Evolutionary conservation across 1,284 basidiomycete genomes (phyloP), one percentile per base, ranked within the genome.

Genomic region (Cutaneotrichosporon cavernicola): DNA sequence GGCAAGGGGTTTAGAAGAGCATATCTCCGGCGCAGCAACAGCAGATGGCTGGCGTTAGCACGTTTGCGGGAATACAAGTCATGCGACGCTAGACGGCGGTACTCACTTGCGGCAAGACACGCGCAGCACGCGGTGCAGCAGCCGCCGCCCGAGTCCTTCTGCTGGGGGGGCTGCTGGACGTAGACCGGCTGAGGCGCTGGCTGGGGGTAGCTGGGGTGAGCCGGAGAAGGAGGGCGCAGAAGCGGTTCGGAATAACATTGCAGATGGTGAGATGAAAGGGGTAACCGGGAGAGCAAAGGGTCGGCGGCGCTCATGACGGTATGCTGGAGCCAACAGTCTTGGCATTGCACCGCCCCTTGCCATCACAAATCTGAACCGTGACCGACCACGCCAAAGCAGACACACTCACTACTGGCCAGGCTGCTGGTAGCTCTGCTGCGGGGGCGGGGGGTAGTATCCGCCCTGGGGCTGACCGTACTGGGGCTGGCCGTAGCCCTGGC

Each of bases 151-250:
- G 30, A 34, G 57, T 36, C 34, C 30, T 61, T 56, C 52, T 72
- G 66, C 52, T 70, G 63, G 13, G 70, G 73, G 40, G 64, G 70
- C 55, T 69, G 75, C 65, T 79, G 77, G 58, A 77, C 65, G 68
- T 79, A 79, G 31, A 79, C 75, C 38, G 62, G 77, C 63, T 79
- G 77, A 60, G 77, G 77, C 64, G 70, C 69, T 36, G 75, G 77
- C 66, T 79, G 77, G 47, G 77, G 77, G 66, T 75, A 71, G 69
- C 75, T 77, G 53, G 30, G 0, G 62, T 65, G 30, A 65, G 64
- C 52, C 11, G 21, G 43, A n/a, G n/a, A n/a, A n/a, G n/a, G n/a
- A n/a, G 18, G 43, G 43, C 6, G 18, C 34, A 36, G 26, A 26
- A 26, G 26, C 26, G 26, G 34, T 36, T 36, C 11, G 11, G 34